These are phyloP conservation scores for Scenedesmus sp. DNA, from an alignment of 163 green algal genomes.

Conservation along the genomic window DNA sequence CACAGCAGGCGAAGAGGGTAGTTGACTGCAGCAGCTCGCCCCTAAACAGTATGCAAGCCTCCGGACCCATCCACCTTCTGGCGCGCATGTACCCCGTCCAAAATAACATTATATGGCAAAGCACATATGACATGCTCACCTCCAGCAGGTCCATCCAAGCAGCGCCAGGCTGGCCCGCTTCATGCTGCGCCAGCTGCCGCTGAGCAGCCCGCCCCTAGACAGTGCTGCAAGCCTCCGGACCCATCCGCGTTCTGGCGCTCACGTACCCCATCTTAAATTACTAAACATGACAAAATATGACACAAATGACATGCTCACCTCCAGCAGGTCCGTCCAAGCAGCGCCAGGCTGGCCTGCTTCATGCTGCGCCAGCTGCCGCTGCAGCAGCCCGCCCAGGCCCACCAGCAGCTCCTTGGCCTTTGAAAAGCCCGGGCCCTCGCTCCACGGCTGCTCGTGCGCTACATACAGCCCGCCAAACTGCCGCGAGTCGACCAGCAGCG, in stretches of 20 bases:
- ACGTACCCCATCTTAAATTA: too few relatives aligned
- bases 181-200: conserved; percentile 9
- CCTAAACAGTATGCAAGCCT: too few relatives aligned
- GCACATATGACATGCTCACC: background rate
- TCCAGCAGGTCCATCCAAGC: background rate
- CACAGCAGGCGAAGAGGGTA: background rate
- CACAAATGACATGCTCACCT: background rate
- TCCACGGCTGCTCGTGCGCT: conserved; percentile 7
- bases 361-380: conserved; percentile 26
- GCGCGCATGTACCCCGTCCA: too few relatives aligned
- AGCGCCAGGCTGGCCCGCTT: background rate
- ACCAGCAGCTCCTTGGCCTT: background rate
- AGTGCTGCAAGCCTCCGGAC: too few relatives aligned
- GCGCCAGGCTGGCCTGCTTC: background rate
- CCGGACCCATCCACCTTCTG: too few relatives aligned
- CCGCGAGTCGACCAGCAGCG: conserved; percentile 8
- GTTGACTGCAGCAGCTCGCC: too few relatives aligned
- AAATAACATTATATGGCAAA: too few relatives aligned
- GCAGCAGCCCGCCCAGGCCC: conserved; percentile 13
- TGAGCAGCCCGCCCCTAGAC: background rate
- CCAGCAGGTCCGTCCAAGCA: conserved; percentile 1
- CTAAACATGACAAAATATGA: background rate
- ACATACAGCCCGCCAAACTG: conserved; percentile 42
- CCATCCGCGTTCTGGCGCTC: too few relatives aligned
- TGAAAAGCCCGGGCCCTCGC: background rate